Percentiles rank a stretch among this genome's conserved stretches.
phyloP scores from a whole-genome alignment of 495 filamentous ascomycete genomes.

The Penicillium goetzii region DNA sequence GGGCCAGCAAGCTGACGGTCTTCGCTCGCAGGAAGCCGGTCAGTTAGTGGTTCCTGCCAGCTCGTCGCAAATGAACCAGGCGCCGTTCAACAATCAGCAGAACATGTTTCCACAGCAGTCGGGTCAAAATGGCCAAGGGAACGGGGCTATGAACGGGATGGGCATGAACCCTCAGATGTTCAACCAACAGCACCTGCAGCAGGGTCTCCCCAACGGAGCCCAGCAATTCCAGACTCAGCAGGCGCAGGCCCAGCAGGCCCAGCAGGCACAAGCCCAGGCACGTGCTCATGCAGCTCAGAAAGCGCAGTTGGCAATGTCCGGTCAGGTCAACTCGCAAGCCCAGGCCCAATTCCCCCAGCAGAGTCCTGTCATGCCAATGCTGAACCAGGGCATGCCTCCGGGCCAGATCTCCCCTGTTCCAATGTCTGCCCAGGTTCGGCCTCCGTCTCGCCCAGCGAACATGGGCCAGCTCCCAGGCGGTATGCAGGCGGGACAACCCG shows the following conservation, averaged over 20 bases:
- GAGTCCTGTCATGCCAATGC: slow-evolving; percentile 60
- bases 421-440: slow-evolving; percentile 41
- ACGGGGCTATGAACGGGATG: slow-evolving; percentile 40
- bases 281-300: slow-evolving; percentile 52
- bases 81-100: slow-evolving; percentile 38
- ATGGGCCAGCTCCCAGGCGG: slow-evolving; percentile 39
- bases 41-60: slow-evolving; percentile 70
- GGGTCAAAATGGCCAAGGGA: slow-evolving; percentile 42
- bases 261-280: slow-evolving; percentile 45
- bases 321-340: slow-evolving; percentile 39
- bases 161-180: slow-evolving; percentile 48
- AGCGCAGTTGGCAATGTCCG: slow-evolving; percentile 52
- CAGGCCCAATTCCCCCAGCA: slow-evolving; percentile 52
- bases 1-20: slow-evolving; percentile 64
- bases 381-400: slow-evolving; percentile 60
- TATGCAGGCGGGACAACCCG: slow-evolving; percentile 33
- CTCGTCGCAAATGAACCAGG: slow-evolving; percentile 52
- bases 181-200: slow-evolving; percentile 47
- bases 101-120: slow-evolving; percentile 47
- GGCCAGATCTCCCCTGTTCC: slow-evolving; percentile 51
- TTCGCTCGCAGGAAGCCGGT: slow-evolving; percentile 66
- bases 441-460: slow-evolving; percentile 41
- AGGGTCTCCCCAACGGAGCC: slow-evolving; percentile 41
- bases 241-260: slow-evolving; percentile 41
- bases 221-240: slow-evolving; percentile 40